These are phyloP conservation scores for Sporopachydermia quercuum DNA, from an alignment of 805 yeast species.

Conservation along the genomic window DNA sequence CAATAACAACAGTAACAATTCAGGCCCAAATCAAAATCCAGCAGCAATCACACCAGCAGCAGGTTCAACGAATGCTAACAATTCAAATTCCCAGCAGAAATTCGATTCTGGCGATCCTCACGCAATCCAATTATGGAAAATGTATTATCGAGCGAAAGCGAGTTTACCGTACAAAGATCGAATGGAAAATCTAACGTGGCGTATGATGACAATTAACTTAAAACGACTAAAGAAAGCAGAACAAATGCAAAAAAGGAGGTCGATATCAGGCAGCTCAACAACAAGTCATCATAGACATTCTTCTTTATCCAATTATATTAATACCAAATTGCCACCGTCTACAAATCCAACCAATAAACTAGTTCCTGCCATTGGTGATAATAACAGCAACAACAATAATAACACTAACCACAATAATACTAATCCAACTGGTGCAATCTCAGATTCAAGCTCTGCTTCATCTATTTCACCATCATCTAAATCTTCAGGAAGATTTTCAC, in stretches of 20 bases:
- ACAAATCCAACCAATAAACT: background rate
- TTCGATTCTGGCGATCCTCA: constrained; percentile 22
- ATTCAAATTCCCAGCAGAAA: too few relatives aligned
- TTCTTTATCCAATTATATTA: background rate
- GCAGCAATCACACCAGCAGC: too few relatives aligned
- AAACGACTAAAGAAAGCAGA: constrained; percentile 3
- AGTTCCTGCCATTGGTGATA: background rate
- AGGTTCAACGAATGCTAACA: too few relatives aligned
- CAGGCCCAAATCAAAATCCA: too few relatives aligned
- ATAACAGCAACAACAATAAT: too few relatives aligned
- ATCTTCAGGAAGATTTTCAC: background rate
- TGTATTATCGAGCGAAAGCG: constrained; percentile 66
- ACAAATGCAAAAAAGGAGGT: too few relatives aligned
- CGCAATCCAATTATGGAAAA: constrained; percentile 54
- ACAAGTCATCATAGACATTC: background rate
- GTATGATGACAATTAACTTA: constrained; percentile 53
- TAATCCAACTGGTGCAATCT: background rate
- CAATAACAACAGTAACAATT: too few relatives aligned
- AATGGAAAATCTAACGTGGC: constrained; percentile 79
- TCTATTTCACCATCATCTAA: background rate
- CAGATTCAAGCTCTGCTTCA: constrained; percentile 1
- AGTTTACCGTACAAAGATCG: constrained; percentile 60
- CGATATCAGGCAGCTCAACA: background rate
- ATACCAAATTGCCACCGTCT: background rate
- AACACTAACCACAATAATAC: too few relatives aligned